Base-by-base conservation (phyloP, 495 filamentous ascomycete species). In the Cudoniella acicularis region DNA sequence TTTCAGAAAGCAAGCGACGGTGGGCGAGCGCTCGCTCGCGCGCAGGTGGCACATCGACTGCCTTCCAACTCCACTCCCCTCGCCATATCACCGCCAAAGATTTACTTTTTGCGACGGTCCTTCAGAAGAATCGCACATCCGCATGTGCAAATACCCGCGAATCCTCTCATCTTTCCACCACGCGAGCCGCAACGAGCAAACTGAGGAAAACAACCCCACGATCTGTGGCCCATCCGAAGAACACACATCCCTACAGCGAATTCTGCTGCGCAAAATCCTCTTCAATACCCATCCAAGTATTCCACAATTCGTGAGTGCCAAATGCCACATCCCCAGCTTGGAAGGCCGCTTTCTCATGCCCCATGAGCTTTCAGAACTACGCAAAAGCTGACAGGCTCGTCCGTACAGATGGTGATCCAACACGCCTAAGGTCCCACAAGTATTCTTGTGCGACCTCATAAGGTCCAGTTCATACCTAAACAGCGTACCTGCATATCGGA, bases 401-500 rank as follows among this genome's bases (percentile, higher is more conserved):
- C 22, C 22, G 41, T 27, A 16, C 41, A 49, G 46, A 65, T 62
- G 55, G 51, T 56, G 51, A 53, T 36, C 23, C 40, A 41, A 36
- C 42, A 51, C 45, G 10, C 49, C 54, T 59, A 55, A 63, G 42
- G 64, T 67, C 60, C 53, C 57, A 63, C 64, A 63, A 63, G 57
- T 57, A n/a, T 57, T 26, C 53, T 59, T 63, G 64, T 67, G 57
- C 64, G 40, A 67, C 64, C 52, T 49, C 45, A 41, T n/a, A 18
- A 48, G 54, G 42, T 49, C 43, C 1, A 52, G 49, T 49, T 42
- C 21, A 45, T 60, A 52, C 21, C 49, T 56, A 17, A 23, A 49
- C 51, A 23, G 64, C 41, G 56, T 66, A 60, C 56, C 64, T 63
- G 60, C 55, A 66, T 63, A 66, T 60, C 48, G 49, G 62, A 52